Evolutionary conservation across 163 green algal species (phyloP), one percentile per base, ranked within the genome.

Genomic region (Dunaliella salina): DNA sequence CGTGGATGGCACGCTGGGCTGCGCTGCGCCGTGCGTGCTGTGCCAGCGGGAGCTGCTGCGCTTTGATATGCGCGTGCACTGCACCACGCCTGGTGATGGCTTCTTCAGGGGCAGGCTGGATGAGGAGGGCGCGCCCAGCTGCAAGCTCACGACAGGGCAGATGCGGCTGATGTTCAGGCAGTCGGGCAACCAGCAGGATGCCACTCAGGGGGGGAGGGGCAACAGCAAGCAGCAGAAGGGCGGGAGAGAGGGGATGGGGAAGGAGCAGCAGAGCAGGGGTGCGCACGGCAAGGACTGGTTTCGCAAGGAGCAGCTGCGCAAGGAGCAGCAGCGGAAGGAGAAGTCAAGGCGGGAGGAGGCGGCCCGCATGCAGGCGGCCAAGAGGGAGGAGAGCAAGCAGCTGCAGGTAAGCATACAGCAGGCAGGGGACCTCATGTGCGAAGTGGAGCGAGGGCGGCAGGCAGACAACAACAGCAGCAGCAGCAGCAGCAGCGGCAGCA

Each of bases 51-150:
- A 92, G 82, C 89, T 95, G 26, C 35, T 80, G 8, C 85, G 83
- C 8, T 94, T 94, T 84, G 94, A 94, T 82, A 63, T 96, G 20
- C 83, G 85, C 0, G 91, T 96, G 26, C 87, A 90, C 67, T 96
- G 93, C 85, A 83, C 87, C 18, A n/a, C 85, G 45, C 80, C 30
- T 22, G 78, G 78, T 29, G 83, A 80, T 0, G 26, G 35, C 33
- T 95, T 91, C 91, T 95, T 89, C 86, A 87, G 69, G 24, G 93
- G 92, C 12, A 80, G 89, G 15, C 69, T 96, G 18, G 91, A 86
- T 63, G 87, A 91, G 8, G 34, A 45, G 0, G 89, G 84, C 1
- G 91, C 91, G 15, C 91, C 92, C 0, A 15, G 29, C 0, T 83
- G 87, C 32, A 87, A 89, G 29, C 86, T 90, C 13, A 94, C 90